Base-by-base conservation (phyloP, 2,329 filamentous ascomycete genomes). In the Aspergillus fumigatiaffinis region DNA sequence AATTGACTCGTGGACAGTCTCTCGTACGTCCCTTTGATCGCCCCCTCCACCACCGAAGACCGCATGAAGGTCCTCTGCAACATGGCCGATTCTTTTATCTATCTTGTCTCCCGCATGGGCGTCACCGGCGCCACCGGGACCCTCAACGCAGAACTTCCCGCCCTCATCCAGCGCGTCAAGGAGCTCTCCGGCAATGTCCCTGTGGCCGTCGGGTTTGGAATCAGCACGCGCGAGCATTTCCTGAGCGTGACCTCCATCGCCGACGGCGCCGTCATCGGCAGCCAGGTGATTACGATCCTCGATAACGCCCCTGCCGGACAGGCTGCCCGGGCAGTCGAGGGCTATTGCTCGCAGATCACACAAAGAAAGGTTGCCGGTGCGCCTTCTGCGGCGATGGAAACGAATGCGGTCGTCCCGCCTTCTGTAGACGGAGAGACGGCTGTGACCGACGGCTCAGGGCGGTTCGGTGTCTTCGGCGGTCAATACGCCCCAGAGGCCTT, bases 401-500 rank as follows among this genome's bases (percentile, higher is more conserved):
- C 41, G 5, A 25, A 17, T 21, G 2, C 25, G 5, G 21, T 28
- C 53, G 14, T 9, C 42, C 7, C 21, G 50, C 28, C 49, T 23
- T 12, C 3, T 21, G 28, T 12, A 6, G 25, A 26, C 1, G 25
- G 12, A 41, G 42, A 82, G 54, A 76, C 73, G 8, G 76, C 81
- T 50, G 73, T 70, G 14, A 76, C 75, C 14, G 70, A 77, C 26
- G 82, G 80, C 26, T 81, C 83, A 23, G 83, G 87, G 29, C 86
- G 91, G 47, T 97, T 97, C 67, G 92, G 93, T 63, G 87, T 95
- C 70, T 97, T 94, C 62, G 93, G 93, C 63, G 93, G 93, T 9
- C 92, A 97, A 74, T 97, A 96, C 70, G 92, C 96, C 3, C 94
- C 93, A 0, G 93, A 97, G 75, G 92, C 91, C n/a, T 82, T 97